A percentile compares a stretch with the other conserved stretches of the same genome.
Evolutionary conservation across 176 grass and related monocot species (phyloP).

Genomic region (Lolium rigidum): DNA sequence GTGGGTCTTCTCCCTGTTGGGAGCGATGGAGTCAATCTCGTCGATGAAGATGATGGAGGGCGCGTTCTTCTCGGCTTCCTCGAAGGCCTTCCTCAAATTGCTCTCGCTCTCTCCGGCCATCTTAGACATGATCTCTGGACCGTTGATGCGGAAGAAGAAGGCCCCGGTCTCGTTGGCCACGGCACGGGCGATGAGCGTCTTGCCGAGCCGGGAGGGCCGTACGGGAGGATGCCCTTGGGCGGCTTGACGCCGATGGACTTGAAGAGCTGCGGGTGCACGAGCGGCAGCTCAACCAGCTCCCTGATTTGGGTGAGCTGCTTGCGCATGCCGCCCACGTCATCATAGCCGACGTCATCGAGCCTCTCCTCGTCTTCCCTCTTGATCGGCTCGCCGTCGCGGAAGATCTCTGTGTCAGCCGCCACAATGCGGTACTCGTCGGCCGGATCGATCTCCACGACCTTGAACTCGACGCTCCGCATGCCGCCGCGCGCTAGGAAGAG

Average conservation of each 20-base stretch:
- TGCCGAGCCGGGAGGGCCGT: constrained; percentile 61
- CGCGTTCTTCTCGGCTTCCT: constrained; percentile 71
- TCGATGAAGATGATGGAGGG: constrained; percentile 66
- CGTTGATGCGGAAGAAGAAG: constrained; percentile 65
- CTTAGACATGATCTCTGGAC: constrained; percentile 72
- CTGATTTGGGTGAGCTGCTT: constrained; percentile 67
- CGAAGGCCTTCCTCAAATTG: constrained; percentile 61
- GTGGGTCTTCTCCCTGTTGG: constrained; percentile 63
- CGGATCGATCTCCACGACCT: constrained; percentile 53
- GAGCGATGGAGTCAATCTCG: constrained; percentile 62
- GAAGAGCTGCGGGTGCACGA: constrained; percentile 59
- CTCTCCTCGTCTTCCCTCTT: constrained; percentile 66
- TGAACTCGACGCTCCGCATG: constrained; percentile 69
- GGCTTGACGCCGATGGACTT: constrained; percentile 69
- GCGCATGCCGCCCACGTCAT: constrained; percentile 64
- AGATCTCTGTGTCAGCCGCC: constrained; percentile 45
- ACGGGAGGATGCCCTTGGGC: constrained; percentile 60
- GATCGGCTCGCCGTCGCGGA: constrained; percentile 52
- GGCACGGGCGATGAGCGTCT: constrained; percentile 59
- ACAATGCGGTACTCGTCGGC: constrained; percentile 56
- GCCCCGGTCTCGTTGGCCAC: constrained; percentile 65
- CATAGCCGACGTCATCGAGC: constrained; percentile 60
- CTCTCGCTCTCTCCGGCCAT: constrained; percentile 63
- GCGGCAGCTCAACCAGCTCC: constrained; percentile 61
- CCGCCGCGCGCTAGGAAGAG: constrained; percentile 63